These are phyloP conservation scores for Pseudogymnoascus sp. DNA, from an alignment of 2,329 filamentous ascomycete species.

Conservation along the genomic window DNA sequence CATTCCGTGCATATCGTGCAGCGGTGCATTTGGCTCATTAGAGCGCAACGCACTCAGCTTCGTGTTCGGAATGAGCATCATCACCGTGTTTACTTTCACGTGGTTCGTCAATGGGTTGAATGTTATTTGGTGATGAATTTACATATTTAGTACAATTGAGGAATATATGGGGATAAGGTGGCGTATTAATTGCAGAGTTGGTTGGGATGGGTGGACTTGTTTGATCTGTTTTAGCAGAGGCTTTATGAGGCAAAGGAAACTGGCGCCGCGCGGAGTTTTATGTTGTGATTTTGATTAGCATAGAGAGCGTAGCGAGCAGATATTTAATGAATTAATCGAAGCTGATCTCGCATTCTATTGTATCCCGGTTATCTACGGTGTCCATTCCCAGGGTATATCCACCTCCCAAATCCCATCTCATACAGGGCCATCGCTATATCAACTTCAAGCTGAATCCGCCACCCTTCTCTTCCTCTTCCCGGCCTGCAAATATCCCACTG, in stretches of 20 bases:
- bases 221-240: neutral
- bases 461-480: slow-evolving; percentile 56
- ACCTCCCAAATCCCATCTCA: neutral
- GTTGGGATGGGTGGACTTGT: neutral
- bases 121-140: slow-evolving; percentile 26
- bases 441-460: slow-evolving; percentile 61
- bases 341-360: neutral
- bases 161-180: neutral
- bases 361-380: neutral
- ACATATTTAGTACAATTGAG: neutral
- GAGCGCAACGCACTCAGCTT: slow-evolving; percentile 43
- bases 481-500: slow-evolving; percentile 61
- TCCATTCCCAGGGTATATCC: slow-evolving; percentile 8
- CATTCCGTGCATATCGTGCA: slow-evolving; percentile 24
- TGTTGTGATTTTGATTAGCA: slow-evolving; percentile 1
- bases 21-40: slow-evolving; percentile 40
- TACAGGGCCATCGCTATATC: slow-evolving; percentile 30
- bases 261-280: neutral
- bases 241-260: slow-evolving; percentile 4
- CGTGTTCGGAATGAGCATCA: slow-evolving; percentile 44
- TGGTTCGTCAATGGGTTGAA: slow-evolving; percentile 51
- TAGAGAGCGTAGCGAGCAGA: neutral
- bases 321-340: slow-evolving; percentile 7
- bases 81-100: slow-evolving; percentile 54
- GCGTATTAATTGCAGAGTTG: slow-evolving; percentile 1